phyloP scores from a whole-genome alignment of 345 rosid genomes.

The Murraya paniculata region DNA sequence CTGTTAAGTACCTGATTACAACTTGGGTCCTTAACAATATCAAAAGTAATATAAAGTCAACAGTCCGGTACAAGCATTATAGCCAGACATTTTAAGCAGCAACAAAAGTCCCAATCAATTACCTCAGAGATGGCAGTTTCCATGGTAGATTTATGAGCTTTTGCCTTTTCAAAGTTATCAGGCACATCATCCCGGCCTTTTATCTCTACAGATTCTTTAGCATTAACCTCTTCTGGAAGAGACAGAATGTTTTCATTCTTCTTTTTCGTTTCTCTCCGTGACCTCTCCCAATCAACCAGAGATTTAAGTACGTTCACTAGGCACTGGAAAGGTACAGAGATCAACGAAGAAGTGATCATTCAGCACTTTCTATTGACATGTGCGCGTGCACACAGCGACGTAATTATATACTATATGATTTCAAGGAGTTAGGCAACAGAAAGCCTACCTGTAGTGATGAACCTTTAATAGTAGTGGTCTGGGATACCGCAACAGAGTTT shows the following conservation, averaged over 20 bases:
- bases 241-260: slow-evolving; percentile 40
- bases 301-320: slow-evolving; percentile 87
- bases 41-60: neutral
- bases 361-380: slow-evolving; percentile 17
- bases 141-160: slow-evolving; percentile 93
- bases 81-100: neutral
- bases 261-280: slow-evolving; percentile 44
- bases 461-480: slow-evolving; percentile 74
- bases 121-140: slow-evolving; percentile 94
- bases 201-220: slow-evolving; percentile 43
- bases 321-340: slow-evolving; percentile 58
- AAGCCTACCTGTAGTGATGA: slow-evolving; percentile 82
- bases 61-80: neutral
- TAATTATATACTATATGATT: slow-evolving; percentile 8
- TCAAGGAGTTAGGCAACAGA: slow-evolving; percentile 18
- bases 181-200: slow-evolving; percentile 65
- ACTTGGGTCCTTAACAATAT: neutral
- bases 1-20: slow-evolving; percentile 17
- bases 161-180: slow-evolving; percentile 88
- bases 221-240: slow-evolving; percentile 38
- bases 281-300: slow-evolving; percentile 92
- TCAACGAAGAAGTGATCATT: slow-evolving; percentile 24
- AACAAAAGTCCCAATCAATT: slow-evolving; percentile 20
- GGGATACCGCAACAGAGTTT: slow-evolving; percentile 66
- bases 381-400: neutral